Base-by-base conservation (phyloP, 257 asterid species). In the Salvia hispanica region DNA sequence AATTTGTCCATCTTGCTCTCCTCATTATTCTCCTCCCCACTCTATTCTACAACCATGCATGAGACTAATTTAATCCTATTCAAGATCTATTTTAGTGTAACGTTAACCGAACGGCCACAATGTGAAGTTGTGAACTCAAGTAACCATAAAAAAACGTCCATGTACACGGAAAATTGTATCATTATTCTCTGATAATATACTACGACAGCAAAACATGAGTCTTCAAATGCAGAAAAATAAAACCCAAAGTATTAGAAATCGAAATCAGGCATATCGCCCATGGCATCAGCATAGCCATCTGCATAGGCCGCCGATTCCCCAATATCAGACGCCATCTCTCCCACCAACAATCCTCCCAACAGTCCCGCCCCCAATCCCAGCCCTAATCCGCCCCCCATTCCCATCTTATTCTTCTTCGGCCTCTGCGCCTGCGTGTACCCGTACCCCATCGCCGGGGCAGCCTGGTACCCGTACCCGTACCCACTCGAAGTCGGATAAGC, bases 281-380 rank as follows among this genome's bases (percentile, higher is more conserved):
- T 79, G 36, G 80, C 87, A 21, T 82, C 87, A 5, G 65, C 79
- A 40, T 79, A 82, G 1, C 86, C 86, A 48, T 82, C 87, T 1
- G 77, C 82, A 51, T 82, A 82, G 3, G 67, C 81, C 43, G 78
- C 83, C 0, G 74, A 69, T 3, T 92, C 95, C 3, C 83, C 82
- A 18, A 77, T n/a, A 59, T 81, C 85, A 62, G 82, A 77, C 1
- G 73, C 78, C 91, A 87, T 87, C 4, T 89, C 98, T 43, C 98
- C 98, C 4, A 91, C 78, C 66, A 91, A 76, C 80, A 91, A 55
- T 28, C 98, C 98, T 18, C 98, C 98, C 0, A 91, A 88, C 85
- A 91, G 74, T 58, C 98, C 98, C 16, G 93, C 93, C 2, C 96
- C 98, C 58, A 91, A 74, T 37, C 96, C 98, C 84, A 91, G 2